Evolutionary conservation across 2,329 filamentous ascomycete species (phyloP), one percentile per base, ranked within the genome.

Genomic region (Diaporthe eres): DNA sequence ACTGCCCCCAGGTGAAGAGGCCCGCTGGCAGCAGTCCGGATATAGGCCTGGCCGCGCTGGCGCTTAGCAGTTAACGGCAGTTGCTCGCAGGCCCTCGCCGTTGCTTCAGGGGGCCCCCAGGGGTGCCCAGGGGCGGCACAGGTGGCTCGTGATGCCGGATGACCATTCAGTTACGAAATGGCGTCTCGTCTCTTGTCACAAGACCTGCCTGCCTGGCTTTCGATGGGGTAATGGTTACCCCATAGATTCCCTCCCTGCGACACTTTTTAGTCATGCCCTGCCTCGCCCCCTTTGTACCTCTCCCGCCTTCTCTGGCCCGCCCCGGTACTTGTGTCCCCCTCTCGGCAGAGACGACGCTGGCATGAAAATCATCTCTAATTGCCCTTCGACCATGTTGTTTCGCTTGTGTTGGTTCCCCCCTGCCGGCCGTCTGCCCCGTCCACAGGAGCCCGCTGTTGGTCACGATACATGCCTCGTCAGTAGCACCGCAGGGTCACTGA

Each of bases 191-290:
- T 61, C 42, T 42, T 70, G 78, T 80, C 79, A 80, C 79, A 76
- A 76, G 79, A 77, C 68, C 71, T 57, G 13, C 31, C 25, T 9
- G 67, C 71, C 70, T 57, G 47, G 63, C 75, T 81, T 81, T 81
- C 78, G 78, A 77, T 81, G 75, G 80, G 77, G 78, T 82, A 82
- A 82, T 75, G 53, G 51, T 78, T 82, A 81, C 80, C 79, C 81
- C 79, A 82, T 79, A 70, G 72, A 76, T 80, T 80, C 67, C 71
- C 73, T 63, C 61, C 34, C 72, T 65, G 72, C 72, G 63, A 74
- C 75, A 70, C 28, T 47, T 77, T 68, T 75, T 77, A 77, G 75
- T 75, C 76, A 76, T 74, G 75, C 57, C 49, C 71, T 42, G 22
- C 47, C 55, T 39, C 44, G 37, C 49, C 22, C 25, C 67, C 22